These are phyloP conservation scores for Millerozyma acaciae DNA, from an alignment of 805 yeast species.

Conservation along the genomic window DNA sequence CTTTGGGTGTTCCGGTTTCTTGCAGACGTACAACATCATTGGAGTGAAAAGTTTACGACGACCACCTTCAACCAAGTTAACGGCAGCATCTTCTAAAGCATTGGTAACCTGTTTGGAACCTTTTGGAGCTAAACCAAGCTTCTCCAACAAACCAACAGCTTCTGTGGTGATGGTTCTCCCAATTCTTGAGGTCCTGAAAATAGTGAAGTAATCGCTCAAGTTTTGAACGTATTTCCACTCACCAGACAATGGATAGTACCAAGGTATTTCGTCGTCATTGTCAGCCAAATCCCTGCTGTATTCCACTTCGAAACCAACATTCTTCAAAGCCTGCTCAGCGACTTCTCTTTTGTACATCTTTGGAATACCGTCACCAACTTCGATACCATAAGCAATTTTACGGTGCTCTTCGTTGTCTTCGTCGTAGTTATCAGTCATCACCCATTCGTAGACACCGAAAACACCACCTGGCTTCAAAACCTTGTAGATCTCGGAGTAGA, in stretches of 20 bases:
- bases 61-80: conserved; percentile 93
- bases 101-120: conserved; percentile 83
- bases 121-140: conserved; percentile 82
- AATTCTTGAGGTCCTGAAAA: conserved; percentile 78
- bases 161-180: conserved; percentile 87
- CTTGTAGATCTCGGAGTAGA: conserved; percentile 88
- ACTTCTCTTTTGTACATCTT: conserved; percentile 86
- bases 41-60: conserved; percentile 88
- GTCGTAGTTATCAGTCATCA: conserved; percentile 92
- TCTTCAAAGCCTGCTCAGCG: conserved; percentile 80
- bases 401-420: conserved; percentile 85
- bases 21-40: conserved; percentile 90
- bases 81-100: conserved; percentile 96
- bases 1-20: conserved; percentile 56
- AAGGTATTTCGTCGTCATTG: conserved; percentile 77
- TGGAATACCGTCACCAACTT: conserved; percentile 98
- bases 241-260: conserved; percentile 97
- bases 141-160: conserved; percentile 79
- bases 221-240: conserved; percentile 86
- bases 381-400: conserved; percentile 93
- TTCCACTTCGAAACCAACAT: conserved; percentile 82
- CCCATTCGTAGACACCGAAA: conserved; percentile 99
- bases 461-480: conserved; percentile 97
- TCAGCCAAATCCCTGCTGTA: conserved; percentile 81
- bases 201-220: conserved; percentile 71